A percentile compares a stretch with the other conserved stretches of the same genome.
Conservation (phyloP, 192 early-diverging fungal genomes). For the Backusella tarrabulga region DNA sequence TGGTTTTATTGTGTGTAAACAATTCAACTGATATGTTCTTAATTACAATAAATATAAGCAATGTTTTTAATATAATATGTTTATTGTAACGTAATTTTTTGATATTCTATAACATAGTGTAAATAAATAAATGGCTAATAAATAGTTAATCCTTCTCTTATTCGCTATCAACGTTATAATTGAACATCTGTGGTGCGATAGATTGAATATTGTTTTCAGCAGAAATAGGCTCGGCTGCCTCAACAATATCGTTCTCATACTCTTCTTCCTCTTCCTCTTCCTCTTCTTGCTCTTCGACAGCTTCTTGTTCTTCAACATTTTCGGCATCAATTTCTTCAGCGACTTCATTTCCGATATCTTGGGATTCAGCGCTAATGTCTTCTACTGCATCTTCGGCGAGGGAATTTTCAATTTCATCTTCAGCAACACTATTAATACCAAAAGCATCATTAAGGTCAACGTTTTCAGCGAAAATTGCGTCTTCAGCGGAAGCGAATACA, state of each 20-base stretch:
- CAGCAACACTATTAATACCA: not conserved
- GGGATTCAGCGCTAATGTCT: too few relatives aligned
- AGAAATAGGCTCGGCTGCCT: not conserved
- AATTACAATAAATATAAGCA: not conserved
- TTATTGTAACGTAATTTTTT: not conserved
- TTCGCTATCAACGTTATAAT: not conserved
- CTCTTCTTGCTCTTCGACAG: not conserved
- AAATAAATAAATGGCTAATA: not conserved
- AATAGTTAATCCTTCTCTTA: not conserved
- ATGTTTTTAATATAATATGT: not conserved
- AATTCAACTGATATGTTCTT: not conserved
- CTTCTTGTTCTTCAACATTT: too few relatives aligned
- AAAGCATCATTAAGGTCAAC: not conserved
- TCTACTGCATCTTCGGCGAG: not conserved
- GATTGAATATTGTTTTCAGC: not conserved
- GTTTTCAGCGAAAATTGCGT: not conserved
- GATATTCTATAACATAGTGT: not conserved
- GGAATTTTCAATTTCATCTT: not conserved
- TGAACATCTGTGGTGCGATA: not conserved
- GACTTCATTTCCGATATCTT: too few relatives aligned
- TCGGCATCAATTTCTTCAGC: too few relatives aligned
- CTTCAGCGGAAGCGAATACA: not conserved
- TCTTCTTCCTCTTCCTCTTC: not conserved
- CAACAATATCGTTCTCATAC: not conserved
- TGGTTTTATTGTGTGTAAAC: not conserved